Conservation (phyloP, 768 basidiomycete species). For the Russula sp. region DNA sequence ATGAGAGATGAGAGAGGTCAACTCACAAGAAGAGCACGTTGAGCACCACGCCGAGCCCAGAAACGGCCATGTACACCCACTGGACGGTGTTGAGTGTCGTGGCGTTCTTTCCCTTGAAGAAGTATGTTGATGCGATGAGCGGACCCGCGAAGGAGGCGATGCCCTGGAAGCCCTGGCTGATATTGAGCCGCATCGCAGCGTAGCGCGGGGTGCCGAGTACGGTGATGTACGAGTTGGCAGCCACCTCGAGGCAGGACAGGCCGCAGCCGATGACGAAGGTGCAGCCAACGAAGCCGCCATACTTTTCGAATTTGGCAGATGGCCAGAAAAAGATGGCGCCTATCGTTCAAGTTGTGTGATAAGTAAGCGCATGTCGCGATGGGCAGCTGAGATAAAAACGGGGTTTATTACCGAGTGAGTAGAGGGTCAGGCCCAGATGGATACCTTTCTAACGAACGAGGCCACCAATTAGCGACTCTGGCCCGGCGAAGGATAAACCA, state of each 20-base stretch:
- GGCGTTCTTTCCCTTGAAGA: slow-evolving; percentile 61
- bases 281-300: slow-evolving; percentile 68
- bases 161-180: slow-evolving; percentile 76
- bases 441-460: slow-evolving; percentile 44
- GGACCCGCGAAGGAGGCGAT: slow-evolving; percentile 69
- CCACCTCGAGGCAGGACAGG: slow-evolving; percentile 59
- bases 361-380: slow-evolving; percentile 24
- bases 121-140: slow-evolving; percentile 68
- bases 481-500: background rate
- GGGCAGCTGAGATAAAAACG: slow-evolving; percentile 14
- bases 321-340: slow-evolving; percentile 81
- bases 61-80: slow-evolving; percentile 64
- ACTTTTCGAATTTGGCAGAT: slow-evolving; percentile 58
- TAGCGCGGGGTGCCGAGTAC: slow-evolving; percentile 62
- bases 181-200: slow-evolving; percentile 70
- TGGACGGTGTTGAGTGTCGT: slow-evolving; percentile 60
- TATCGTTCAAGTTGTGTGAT: slow-evolving; percentile 19
- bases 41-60: slow-evolving; percentile 54
- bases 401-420: slow-evolving; percentile 42
- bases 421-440: slow-evolving; percentile 52
- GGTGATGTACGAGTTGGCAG: slow-evolving; percentile 76
- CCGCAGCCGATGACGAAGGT: slow-evolving; percentile 71
- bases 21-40: slow-evolving; percentile 60
- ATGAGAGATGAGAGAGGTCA: background rate
- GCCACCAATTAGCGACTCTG: background rate